These are phyloP conservation scores for Rhinocladiella similis DNA, from an alignment of 2,329 filamentous ascomycete species.

Conservation along the genomic window DNA sequence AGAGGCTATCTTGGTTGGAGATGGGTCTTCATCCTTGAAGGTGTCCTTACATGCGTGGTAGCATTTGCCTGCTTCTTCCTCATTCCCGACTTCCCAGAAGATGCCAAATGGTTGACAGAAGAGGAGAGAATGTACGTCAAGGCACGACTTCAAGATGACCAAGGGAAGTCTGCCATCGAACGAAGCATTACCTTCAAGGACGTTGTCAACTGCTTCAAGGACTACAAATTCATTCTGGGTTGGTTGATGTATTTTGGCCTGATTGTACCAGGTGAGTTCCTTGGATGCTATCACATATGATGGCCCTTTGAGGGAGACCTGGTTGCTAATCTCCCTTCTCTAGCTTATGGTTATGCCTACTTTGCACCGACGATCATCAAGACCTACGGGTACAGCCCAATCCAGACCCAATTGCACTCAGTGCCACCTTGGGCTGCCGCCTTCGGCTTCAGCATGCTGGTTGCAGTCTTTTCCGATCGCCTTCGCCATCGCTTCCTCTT, in stretches of 20 bases:
- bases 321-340: neutral
- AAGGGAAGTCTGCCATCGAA: conserved; percentile 66
- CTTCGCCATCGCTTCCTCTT: conserved; percentile 35
- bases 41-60: conserved; percentile 62
- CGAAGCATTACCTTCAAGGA: conserved; percentile 61
- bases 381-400: conserved; percentile 60
- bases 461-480: conserved; percentile 33
- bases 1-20: conserved; percentile 58
- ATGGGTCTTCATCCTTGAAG: conserved; percentile 62
- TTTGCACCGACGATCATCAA: conserved; percentile 72
- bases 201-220: conserved; percentile 65
- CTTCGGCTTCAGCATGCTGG: conserved; percentile 35
- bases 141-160: conserved; percentile 66
- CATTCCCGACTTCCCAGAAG: conserved; percentile 73
- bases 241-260: conserved; percentile 81
- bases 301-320: neutral
- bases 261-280: conserved; percentile 58
- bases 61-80: conserved; percentile 66
- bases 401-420: conserved; percentile 55
- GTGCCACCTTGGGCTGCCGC: conserved; percentile 47
- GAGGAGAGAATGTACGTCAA: conserved; percentile 69
- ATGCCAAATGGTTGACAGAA: conserved; percentile 69
- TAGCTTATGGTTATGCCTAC: conserved; percentile 62
- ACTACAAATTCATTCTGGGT: conserved; percentile 71
- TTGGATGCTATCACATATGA: neutral